Conservation (phyloP, 1,139 yeast genomes). For the Wickerhamomyces sp. region DNA sequence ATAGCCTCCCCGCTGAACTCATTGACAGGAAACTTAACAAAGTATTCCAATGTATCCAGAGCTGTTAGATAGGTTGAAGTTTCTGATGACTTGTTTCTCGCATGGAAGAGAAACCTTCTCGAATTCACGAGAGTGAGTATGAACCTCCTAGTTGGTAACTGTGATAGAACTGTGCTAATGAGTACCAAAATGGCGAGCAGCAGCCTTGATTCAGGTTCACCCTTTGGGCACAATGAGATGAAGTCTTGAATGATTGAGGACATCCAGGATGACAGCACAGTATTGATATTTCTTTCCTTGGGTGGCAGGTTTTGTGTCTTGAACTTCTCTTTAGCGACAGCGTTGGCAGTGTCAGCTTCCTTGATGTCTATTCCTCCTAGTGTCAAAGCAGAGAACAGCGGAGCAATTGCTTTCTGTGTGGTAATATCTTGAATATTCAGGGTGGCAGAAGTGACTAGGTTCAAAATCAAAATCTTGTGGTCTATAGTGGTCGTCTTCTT, state of each 20-base stretch:
- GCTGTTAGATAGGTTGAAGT: slow-evolving; percentile 3
- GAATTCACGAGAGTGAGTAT: slow-evolving; percentile 31
- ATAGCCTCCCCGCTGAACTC: slow-evolving; percentile 35
- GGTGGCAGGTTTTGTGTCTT: slow-evolving; percentile 8
- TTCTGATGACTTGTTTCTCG: slow-evolving; percentile 3
- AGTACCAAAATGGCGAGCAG: slow-evolving; percentile 23
- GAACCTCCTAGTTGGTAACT: slow-evolving; percentile 38
- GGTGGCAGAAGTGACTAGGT: slow-evolving; percentile 3
- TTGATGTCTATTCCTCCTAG: slow-evolving; percentile 32
- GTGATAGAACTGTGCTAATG: slow-evolving; percentile 32
- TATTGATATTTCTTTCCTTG: slow-evolving; percentile 15
- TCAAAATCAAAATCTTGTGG: slow-evolving; percentile 3
- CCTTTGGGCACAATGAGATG: background rate
- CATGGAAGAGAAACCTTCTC: slow-evolving; percentile 18
- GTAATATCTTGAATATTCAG: slow-evolving; percentile 1
- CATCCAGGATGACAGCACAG: slow-evolving; percentile 23
- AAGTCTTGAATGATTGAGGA: slow-evolving; percentile 9
- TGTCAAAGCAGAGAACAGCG: slow-evolving; percentile 34
- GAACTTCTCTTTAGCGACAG: too few species aligned
- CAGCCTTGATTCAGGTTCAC: background rate
- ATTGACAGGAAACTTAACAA: slow-evolving; percentile 36
- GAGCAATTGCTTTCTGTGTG: slow-evolving; percentile 28
- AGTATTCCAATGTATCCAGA: slow-evolving; percentile 24
- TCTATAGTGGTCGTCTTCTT: slow-evolving; percentile 2
- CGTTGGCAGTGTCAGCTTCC: slow-evolving; percentile 17